Evolutionary conservation across 768 basidiomycete species (phyloP).

Genomic region (Boletus tylopilopsis): DNA sequence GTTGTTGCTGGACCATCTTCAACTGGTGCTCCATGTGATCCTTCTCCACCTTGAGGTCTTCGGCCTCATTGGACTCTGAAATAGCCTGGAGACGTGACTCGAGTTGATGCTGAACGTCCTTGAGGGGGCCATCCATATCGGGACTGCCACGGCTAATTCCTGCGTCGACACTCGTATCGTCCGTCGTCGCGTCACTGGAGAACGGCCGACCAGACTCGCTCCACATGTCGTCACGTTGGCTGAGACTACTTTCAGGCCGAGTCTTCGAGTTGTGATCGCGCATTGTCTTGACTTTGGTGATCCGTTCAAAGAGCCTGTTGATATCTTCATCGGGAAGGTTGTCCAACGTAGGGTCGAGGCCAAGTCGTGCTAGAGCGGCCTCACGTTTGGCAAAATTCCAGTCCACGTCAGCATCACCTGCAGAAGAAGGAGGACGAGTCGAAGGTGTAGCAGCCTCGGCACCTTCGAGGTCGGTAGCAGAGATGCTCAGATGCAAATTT

Average conservation of each 20-base stretch:
- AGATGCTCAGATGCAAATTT: constrained; percentile 59
- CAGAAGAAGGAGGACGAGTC: constrained; percentile 69
- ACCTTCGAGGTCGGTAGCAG: constrained; percentile 63
- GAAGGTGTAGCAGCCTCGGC: constrained; percentile 42
- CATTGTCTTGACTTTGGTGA: constrained; percentile 86
- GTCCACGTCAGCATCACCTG: constrained; percentile 73
- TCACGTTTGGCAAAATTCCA: constrained; percentile 98
- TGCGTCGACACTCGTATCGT: constrained; percentile 83
- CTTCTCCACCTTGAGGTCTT: constrained; percentile 86
- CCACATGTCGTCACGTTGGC: constrained; percentile 85
- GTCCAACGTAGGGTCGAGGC: constrained; percentile 85
- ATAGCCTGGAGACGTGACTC: constrained; percentile 64
- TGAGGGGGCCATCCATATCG: constrained; percentile 60
- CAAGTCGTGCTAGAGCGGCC: constrained; percentile 83
- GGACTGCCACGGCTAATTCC: constrained; percentile 57
- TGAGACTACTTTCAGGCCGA: constrained; percentile 88
- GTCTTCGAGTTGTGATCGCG: constrained; percentile 75
- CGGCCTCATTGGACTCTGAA: constrained; percentile 69
- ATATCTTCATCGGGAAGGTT: constrained; percentile 93
- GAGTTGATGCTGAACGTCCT: constrained; percentile 70
- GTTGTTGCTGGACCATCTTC: constrained; percentile 72
- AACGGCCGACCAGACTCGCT: constrained; percentile 82
- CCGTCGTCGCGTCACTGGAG: constrained; percentile 75
- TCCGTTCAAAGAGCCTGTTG: constrained; percentile 91
- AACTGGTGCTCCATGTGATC: constrained; percentile 92